Evolutionary conservation across 768 basidiomycete genomes (phyloP).

Genomic region (Kwoniella botswanensis): DNA sequence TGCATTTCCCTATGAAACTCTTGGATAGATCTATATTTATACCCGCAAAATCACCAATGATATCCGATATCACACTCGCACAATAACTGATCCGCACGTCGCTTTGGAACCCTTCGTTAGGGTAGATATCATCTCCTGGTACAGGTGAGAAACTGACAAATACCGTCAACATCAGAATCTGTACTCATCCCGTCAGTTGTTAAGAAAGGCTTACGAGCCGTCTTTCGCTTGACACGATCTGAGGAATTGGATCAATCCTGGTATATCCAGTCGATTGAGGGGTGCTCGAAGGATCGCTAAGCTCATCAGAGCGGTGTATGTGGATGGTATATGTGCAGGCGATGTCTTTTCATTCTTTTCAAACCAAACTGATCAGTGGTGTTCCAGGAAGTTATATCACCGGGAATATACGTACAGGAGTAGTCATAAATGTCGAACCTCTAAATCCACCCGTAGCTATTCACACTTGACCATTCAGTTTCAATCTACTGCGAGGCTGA

Average conservation of each 20-base stretch:
- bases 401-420: constrained; percentile 26
- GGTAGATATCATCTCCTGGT: constrained; percentile 53
- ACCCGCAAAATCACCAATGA: constrained; percentile 77
- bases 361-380: not conserved
- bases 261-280: constrained; percentile 71
- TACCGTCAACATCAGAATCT: too few species aligned
- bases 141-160: constrained; percentile 53
- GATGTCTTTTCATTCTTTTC: constrained; percentile 31
- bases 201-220: constrained; percentile 69
- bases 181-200: too few species aligned
- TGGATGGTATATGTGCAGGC: constrained; percentile 85
- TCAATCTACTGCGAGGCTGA: not conserved
- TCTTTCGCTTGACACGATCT: constrained; percentile 74
- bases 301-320: constrained; percentile 84
- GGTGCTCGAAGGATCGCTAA: constrained; percentile 88
- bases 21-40: constrained; percentile 69
- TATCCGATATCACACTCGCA: constrained; percentile 78
- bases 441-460: constrained; percentile 62
- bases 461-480: not conserved
- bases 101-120: constrained; percentile 60
- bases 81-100: constrained; percentile 86
- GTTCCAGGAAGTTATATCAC: not conserved
- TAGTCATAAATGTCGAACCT: constrained; percentile 74
- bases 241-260: constrained; percentile 72
- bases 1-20: constrained; percentile 71